phyloP scores from a whole-genome alignment of 2,329 filamentous ascomycete species.

The Alternaria sp. region DNA sequence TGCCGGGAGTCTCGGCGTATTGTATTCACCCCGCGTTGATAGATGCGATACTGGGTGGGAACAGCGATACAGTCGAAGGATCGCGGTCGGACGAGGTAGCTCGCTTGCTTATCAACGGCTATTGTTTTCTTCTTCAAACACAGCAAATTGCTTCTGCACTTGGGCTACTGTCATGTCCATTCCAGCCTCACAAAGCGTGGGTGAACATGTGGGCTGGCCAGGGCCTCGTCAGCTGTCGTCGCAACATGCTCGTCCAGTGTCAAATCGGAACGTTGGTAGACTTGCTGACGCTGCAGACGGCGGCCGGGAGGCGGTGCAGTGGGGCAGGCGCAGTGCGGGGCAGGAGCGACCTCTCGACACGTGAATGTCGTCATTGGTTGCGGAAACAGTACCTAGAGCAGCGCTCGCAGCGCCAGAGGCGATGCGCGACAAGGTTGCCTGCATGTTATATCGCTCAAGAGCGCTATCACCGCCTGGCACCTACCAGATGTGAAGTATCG shows the following conservation, averaged over 20 bases:
- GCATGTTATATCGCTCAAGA: not conserved
- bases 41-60: not conserved
- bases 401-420: not conserved
- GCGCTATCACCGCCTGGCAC: slow-evolving; percentile 1
- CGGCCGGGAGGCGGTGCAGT: not conserved
- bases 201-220: not conserved
- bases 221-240: not conserved
- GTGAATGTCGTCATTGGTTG: slow-evolving; percentile 22
- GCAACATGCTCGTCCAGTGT: not conserved
- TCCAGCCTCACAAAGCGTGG: not conserved
- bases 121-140: not conserved
- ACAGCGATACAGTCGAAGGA: not conserved
- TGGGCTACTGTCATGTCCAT: not conserved
- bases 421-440: slow-evolving; percentile 10
- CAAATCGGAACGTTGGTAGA: not conserved
- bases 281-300: not conserved
- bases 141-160: not conserved
- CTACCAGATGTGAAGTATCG: not conserved
- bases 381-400: slow-evolving; percentile 2
- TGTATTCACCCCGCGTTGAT: not conserved
- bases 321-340: slow-evolving; percentile 25
- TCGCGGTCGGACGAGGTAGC: not conserved
- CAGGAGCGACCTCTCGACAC: slow-evolving; percentile 8
- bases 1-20: not conserved
- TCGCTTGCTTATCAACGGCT: not conserved